Evolutionary conservation across 2,329 filamentous ascomycete genomes (phyloP), one percentile per base, ranked within the genome.

Genomic region (Verticillium nonalfalfae): DNA sequence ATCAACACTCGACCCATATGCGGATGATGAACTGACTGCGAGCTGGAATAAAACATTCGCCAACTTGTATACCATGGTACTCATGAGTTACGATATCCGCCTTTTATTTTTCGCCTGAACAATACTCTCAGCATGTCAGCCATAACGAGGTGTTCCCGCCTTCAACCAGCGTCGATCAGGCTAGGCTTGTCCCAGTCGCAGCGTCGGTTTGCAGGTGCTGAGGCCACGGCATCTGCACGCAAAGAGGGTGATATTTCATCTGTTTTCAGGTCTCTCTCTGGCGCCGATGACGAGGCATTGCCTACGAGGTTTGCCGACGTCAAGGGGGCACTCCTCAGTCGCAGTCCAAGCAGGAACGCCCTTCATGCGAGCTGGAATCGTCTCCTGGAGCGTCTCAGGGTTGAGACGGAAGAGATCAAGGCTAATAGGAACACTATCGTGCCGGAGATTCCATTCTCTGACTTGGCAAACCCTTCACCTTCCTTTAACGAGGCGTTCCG

Each of bases 221-320:
- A 56, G 1, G 57, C 60, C 14, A 57, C 45, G 26, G 26, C 26
- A 31, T 31, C 26, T 3, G 57, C 66, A 13, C 86, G 85, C 66
- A 78, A 81, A 45, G 83, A 85, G 65, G 86, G 86, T 3, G 81
- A 87, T 65, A 88, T 89, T 38, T 85, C 85, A 0, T 84, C 85
- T 59, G 75, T 84, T 1, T 89, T 89, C 61, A 80, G 81, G 0
- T 88, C 85, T 0, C 73, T 89, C 2, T 85, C 84, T 0, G 82
- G 83, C 0, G 69, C 69, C 2, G 68, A 74, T 7, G 68, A 74
- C 4, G 68, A 73, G 11, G 78, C 81, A 0, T 75, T 89, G 0
- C 85, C 85, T 0, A 75, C 80, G 62, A 76, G 83, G 0, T 89
- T 84, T 67, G 78, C 84, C 7, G 70, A 81, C 26, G 74, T 87